Base-by-base conservation (phyloP, 1,139 yeast species). In the Williopsis jadinii region DNA sequence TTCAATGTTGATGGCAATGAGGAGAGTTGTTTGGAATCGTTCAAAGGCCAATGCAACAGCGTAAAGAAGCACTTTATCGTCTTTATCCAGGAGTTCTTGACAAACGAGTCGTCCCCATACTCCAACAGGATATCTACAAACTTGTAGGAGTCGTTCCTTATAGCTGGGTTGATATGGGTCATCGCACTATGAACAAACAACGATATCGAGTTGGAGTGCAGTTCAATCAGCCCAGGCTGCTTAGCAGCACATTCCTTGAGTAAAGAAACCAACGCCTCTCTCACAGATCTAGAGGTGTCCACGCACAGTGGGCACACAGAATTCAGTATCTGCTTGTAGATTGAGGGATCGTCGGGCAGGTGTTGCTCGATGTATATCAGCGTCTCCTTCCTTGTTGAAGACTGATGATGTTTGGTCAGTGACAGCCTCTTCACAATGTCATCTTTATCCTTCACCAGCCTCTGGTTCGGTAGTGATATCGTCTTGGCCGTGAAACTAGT, bases 131-230 rank as follows among this genome's bases (percentile, higher is more conserved):
- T 66, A 36, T 70, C 69, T 32, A 86, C 62, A 49, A 79, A 81
- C 45, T 70, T 70, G 1, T 86, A 71, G 6, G 90, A 74, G 44
- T 80, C 82, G 43, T 75, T 74, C 38, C 94, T 49, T 39, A 41
- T 77, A 9, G 77, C 79, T 1, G 90, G 81, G 32, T 73, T 75
- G 36, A 92, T 83, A 58, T 92, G 97, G 13, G 97, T 85, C 97
- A 92, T 92, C 11, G 96, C 95, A 41, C 94, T 82, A 54, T 84
- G 84, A n/a, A 90, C 71, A 58, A 84, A 90, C 29, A 92, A 67
- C 30, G 84, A 72, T 3, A 90, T 62, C 8, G 81, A 66, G 28
- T 80, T 69, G 38, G 82, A 70, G 61, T 90, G 94, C 19, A 88
- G 67, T 44, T 74, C 77, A 45, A 84, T 64, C n/a, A 80, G 65